Evolutionary conservation across 2,329 filamentous ascomycete genomes (phyloP).

Genomic region (Clarireedia monteithiana): DNA sequence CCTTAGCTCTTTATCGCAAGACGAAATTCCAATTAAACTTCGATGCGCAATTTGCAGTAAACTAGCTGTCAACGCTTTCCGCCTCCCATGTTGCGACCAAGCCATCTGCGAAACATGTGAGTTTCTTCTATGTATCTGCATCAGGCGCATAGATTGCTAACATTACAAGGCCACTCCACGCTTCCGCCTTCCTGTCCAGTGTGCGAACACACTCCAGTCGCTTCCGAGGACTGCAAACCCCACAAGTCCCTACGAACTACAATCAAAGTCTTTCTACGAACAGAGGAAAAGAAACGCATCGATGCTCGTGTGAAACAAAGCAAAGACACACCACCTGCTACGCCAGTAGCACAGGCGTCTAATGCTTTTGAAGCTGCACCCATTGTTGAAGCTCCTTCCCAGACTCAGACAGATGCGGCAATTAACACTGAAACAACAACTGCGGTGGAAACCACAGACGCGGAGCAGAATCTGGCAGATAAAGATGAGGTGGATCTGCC

Average conservation of each 20-base stretch:
- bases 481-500: slow-evolving; percentile 10
- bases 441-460: slow-evolving; percentile 5
- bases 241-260: slow-evolving; percentile 91
- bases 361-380: slow-evolving; percentile 17
- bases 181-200: slow-evolving; percentile 78
- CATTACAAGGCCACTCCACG: slow-evolving; percentile 56
- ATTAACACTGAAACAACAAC: slow-evolving; percentile 8
- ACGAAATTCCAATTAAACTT: slow-evolving; percentile 92
- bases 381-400: background rate
- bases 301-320: slow-evolving; percentile 42
- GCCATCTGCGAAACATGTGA: slow-evolving; percentile 85
- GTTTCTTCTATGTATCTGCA: slow-evolving; percentile 8
- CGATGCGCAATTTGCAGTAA: slow-evolving; percentile 91
- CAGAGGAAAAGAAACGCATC: slow-evolving; percentile 82
- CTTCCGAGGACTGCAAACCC: slow-evolving; percentile 75
- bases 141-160: background rate
- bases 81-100: slow-evolving; percentile 90
- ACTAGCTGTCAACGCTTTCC: slow-evolving; percentile 82
- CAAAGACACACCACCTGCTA: slow-evolving; percentile 30
- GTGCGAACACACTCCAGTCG: slow-evolving; percentile 86
- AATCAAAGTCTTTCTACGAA: slow-evolving; percentile 83
- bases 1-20: slow-evolving; percentile 33
- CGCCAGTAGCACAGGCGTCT: slow-evolving; percentile 17
- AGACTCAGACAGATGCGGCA: background rate
- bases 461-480: slow-evolving; percentile 9